Conservation (phyloP, 208 protist species). For the Angomonas ambiguus region DNA sequence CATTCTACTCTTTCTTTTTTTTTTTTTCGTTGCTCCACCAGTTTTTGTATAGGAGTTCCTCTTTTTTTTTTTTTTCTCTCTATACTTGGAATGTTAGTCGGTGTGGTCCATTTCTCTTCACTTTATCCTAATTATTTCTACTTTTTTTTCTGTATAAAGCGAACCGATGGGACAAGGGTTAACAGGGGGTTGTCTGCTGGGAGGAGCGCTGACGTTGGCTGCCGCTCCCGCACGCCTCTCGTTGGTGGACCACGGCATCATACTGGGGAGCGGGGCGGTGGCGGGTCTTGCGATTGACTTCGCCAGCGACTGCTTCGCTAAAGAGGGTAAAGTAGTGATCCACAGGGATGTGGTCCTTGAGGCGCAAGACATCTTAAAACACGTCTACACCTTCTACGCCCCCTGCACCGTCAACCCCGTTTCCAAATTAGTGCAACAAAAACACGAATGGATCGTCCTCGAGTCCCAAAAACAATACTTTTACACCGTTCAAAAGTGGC, state of each 20-base stretch:
- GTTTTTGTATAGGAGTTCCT: background rate
- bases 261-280: conserved; percentile 44
- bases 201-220: conserved; percentile 52
- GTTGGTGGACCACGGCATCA: conserved; percentile 53
- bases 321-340: conserved; percentile 77
- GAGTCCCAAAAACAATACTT: conserved; percentile 69
- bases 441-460: conserved; percentile 89
- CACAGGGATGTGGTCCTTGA: conserved; percentile 83
- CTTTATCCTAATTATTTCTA: conserved; percentile 1
- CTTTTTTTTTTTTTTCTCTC: conserved; percentile 5
- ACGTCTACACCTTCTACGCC: conserved; percentile 89
- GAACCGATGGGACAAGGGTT: conserved; percentile 81
- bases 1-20: conserved; percentile 5
- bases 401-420: conserved; percentile 65
- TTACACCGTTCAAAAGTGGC: conserved; percentile 87
- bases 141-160: background rate
- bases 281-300: conserved; percentile 78
- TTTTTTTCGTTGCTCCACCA: background rate
- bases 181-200: conserved; percentile 55
- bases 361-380: conserved; percentile 70
- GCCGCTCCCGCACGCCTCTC: conserved; percentile 42
- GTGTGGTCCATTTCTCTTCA: background rate
- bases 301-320: conserved; percentile 72
- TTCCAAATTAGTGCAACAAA: conserved; percentile 68
- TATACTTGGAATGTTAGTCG: no score